These are phyloP conservation scores for Melaleuca alternifolia DNA, from an alignment of 345 rosid genomes.

Conservation along the genomic window DNA sequence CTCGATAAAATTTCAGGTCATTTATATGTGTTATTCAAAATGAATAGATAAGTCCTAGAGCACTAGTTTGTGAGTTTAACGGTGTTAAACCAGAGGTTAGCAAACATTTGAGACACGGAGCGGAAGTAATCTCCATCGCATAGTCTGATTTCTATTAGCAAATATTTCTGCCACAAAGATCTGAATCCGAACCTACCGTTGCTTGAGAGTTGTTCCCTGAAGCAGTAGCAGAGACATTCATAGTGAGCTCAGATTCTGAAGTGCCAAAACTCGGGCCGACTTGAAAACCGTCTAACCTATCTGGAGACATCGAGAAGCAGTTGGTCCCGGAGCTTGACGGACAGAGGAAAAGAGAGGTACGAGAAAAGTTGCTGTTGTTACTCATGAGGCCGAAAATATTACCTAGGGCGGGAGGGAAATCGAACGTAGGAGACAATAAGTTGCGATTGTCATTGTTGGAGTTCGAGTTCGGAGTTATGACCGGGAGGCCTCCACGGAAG, in stretches of 20 bases:
- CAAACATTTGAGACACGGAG: background rate
- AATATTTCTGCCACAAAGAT: no score
- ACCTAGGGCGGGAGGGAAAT: constrained; percentile 9
- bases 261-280: background rate
- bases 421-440: background rate
- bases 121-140: no score
- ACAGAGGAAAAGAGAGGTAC: constrained; percentile 9
- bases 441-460: background rate
- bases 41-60: background rate
- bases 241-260: no score
- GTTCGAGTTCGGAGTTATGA: constrained; percentile 14
- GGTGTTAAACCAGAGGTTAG: background rate
- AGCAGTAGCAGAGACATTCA: no score
- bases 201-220: background rate
- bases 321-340: constrained; percentile 5
- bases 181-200: no score
- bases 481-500: constrained; percentile 9
- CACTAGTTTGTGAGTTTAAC: no score
- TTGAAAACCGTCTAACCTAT: background rate
- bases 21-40: background rate
- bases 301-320: constrained; percentile 1
- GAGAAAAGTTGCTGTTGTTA: background rate
- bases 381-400: constrained; percentile 6
- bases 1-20: background rate
- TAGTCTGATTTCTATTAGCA: no score